These are phyloP conservation scores for Beauveria medogensis DNA, from an alignment of 2,329 filamentous ascomycete species.

Conservation along the genomic window DNA sequence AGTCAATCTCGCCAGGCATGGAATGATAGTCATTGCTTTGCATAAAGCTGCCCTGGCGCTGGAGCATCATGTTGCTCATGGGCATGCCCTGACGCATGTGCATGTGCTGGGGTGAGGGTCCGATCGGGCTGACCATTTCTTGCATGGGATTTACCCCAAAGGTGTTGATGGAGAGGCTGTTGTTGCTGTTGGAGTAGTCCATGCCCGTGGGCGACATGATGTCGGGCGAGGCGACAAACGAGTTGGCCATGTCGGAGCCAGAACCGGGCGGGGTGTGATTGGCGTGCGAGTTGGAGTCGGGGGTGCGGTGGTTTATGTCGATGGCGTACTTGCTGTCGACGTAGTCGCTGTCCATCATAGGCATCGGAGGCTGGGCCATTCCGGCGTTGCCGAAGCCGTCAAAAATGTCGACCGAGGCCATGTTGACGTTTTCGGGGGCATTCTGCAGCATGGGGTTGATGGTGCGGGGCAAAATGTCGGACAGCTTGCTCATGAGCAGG, in stretches of 20 bases:
- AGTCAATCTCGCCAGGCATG: constrained; percentile 4
- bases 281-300: constrained; percentile 27
- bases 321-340: constrained; percentile 32
- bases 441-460: constrained; percentile 53
- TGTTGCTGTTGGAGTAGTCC: constrained; percentile 35
- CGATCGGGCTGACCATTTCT: constrained; percentile 42
- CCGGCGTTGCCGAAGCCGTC: constrained; percentile 57
- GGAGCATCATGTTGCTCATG: constrained; percentile 23
- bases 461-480: constrained; percentile 59
- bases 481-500: constrained; percentile 66
- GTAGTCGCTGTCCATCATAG: constrained; percentile 40
- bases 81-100: constrained; percentile 21
- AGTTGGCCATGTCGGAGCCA: constrained; percentile 33
- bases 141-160: constrained; percentile 38
- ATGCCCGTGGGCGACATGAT: constrained; percentile 43
- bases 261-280: constrained; percentile 21
- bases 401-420: constrained; percentile 54
- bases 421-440: constrained; percentile 44
- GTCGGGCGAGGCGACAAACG: constrained; percentile 44
- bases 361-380: constrained; percentile 44
- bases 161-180: constrained; percentile 26
- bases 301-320: constrained; percentile 27
- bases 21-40: constrained; percentile 11
- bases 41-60: constrained; percentile 26
- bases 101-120: constrained; percentile 24